Percentiles rank a stretch among this genome's conserved stretches.
Conservation (phyloP, 495 filamentous ascomycete species). For the Talaromyces thailandensis region DNA sequence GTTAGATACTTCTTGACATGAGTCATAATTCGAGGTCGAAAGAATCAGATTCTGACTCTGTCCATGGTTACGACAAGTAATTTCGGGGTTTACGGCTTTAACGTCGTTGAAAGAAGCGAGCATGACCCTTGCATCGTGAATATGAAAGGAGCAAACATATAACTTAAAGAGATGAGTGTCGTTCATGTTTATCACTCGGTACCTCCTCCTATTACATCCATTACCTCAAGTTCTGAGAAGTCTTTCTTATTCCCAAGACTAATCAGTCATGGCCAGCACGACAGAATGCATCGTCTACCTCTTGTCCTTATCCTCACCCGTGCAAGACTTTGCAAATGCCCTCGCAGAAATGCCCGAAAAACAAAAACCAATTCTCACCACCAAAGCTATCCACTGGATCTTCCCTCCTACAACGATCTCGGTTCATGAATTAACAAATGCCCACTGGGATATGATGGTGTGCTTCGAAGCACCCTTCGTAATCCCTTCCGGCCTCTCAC, state of each 20-base stretch:
- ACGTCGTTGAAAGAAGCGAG: neutral
- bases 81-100: neutral
- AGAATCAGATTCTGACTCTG: neutral
- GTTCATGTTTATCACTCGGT: neutral
- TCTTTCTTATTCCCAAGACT: neutral
- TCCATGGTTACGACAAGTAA: neutral
- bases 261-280: neutral
- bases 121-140: neutral
- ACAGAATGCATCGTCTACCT: neutral
- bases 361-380: neutral
- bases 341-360: neutral
- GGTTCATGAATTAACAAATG: neutral
- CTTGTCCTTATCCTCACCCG: neutral
- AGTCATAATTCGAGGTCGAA: neutral
- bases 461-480: neutral
- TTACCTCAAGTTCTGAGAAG: neutral
- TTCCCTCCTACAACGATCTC: neutral
- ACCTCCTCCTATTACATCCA: neutral
- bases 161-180: neutral
- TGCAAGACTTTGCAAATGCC: neutral
- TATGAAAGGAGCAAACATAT: neutral
- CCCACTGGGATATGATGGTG: conserved; percentile 2
- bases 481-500: neutral
- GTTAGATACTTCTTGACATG: neutral
- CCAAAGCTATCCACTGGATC: conserved; percentile 1